These are phyloP conservation scores for Neospora caninum DNA, from an alignment of 169 alveolate genomes.

Conservation along the genomic window DNA sequence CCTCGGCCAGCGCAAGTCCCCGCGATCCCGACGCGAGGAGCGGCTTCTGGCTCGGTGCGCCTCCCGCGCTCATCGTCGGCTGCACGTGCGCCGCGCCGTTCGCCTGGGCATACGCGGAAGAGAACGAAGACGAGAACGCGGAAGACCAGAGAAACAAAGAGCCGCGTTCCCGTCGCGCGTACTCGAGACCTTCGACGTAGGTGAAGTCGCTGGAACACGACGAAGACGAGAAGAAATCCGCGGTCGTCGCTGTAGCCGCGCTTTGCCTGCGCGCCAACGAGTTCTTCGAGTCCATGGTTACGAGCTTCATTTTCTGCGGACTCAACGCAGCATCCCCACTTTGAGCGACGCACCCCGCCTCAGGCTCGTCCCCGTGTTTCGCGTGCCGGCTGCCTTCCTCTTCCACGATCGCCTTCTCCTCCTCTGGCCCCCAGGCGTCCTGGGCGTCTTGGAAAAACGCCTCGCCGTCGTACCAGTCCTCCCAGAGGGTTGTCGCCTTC, in stretches of 20 bases:
- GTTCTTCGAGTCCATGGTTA: too few species aligned
- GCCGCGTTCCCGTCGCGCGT: not conserved
- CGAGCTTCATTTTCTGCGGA: too few species aligned
- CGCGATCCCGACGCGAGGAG: not conserved
- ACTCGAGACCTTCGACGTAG: not conserved
- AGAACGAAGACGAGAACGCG: not conserved
- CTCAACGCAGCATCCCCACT: too few species aligned
- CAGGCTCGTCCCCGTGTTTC: too few species aligned
- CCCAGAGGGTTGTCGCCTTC: not conserved
- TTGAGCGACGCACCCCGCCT: too few species aligned
- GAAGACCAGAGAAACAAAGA: not conserved
- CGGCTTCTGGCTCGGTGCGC: too few species aligned
- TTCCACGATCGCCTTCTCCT: not conserved
- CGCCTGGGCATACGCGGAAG: not conserved
- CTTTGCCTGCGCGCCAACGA: not conserved
- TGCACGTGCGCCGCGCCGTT: not conserved
- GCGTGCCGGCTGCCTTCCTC: not conserved
- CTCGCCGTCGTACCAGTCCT: conserved; percentile 3
- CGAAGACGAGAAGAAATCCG: not conserved
- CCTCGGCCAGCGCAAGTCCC: not conserved
- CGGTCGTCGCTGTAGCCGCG: not conserved
- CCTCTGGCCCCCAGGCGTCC: not conserved
- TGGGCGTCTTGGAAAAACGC: not conserved
- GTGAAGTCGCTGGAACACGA: not conserved
- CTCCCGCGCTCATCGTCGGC: not conserved